Base-by-base conservation (phyloP, 2,329 filamentous ascomycete genomes). In the Fusarium papillatum region DNA sequence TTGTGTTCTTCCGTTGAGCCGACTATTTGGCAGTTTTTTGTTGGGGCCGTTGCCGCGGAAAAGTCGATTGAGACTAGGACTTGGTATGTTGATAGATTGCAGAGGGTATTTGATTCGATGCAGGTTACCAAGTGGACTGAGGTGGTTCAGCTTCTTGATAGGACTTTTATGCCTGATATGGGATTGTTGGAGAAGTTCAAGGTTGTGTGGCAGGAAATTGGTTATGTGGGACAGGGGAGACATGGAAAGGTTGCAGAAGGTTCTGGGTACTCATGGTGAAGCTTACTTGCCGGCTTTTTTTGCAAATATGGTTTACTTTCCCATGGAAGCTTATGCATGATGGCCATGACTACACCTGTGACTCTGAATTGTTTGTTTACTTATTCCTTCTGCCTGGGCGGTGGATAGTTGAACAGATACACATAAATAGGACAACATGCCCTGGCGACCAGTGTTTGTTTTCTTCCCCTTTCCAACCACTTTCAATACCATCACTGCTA, bases 1-100 rank as follows among this genome's bases (percentile, higher is more conserved):
- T 67, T 78, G 7, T 78, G 74, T 17, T 68, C 73, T 5, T 74
- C 77, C 1, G 64, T 71, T 14, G 66, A 77, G 9, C 31, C 78
- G 1, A 48, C 78, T 1, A 48, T 78, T 10, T 78, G 76, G 76
- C 74, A 79, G 13, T 62, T 77, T 9, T 79, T 79, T 9, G 64
- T 79, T 8, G 77, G 77, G 2, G 76, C 72, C 0, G 66, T 67
- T 22, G 77, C 77, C 4, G 50, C 70, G 0, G 64, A 43, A 2
- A 19, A 31, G 0, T 24, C 31, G 5, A 60, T 64, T 16, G 68
- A 55, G 6, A 29, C 57, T 1, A 31, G 57, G 1, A 29, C 14
- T 7, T 77, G 75, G 75, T 77, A 66, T 22, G 4, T 60, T 11
- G n/a, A 9, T 0, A 69, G 55, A 7, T 10, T 77, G 10, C 38